Conservation (phyloP, 2,329 filamentous ascomycete species). For the Colletotrichum lindemuthianum region DNA sequence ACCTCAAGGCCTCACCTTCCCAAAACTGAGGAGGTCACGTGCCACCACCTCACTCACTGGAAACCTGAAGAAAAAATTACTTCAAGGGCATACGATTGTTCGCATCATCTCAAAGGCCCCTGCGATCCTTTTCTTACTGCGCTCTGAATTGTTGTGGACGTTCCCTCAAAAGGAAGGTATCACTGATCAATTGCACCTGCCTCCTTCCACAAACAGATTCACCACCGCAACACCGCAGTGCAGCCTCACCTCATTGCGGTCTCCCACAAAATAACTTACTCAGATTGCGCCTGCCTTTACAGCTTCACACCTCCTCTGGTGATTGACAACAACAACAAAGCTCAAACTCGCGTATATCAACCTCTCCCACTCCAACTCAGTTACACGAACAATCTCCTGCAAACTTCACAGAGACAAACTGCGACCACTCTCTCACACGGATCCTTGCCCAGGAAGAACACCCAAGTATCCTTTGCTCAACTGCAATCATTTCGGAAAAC, state of each 20-base stretch:
- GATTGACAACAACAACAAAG: constrained; percentile 2
- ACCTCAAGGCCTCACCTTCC: constrained; percentile 1
- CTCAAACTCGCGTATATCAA: no score
- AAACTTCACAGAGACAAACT: no score
- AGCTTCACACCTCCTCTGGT: not conserved
- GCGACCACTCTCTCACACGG: no score
- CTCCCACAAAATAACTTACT: constrained; percentile 5
- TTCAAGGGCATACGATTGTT: not conserved
- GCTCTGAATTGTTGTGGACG: not conserved
- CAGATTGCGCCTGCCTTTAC: not conserved
- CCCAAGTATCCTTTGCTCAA: constrained; percentile 20
- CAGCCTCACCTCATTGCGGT: not conserved
- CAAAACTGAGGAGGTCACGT: not conserved
- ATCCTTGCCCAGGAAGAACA: not conserved
- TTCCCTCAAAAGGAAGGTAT: constrained; percentile 3
- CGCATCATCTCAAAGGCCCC: not conserved
- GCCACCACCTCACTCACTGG: not conserved
- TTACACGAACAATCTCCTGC: no score
- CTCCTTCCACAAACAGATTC: constrained; percentile 25
- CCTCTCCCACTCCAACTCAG: no score
- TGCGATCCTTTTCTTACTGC: not conserved
- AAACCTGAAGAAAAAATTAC: not conserved
- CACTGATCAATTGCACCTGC: constrained; percentile 14
- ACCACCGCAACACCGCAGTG: not conserved
- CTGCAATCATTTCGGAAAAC: not conserved